phyloP scores from a whole-genome alignment of 352 stramenopile genomes.

The Pythium biforme region DNA sequence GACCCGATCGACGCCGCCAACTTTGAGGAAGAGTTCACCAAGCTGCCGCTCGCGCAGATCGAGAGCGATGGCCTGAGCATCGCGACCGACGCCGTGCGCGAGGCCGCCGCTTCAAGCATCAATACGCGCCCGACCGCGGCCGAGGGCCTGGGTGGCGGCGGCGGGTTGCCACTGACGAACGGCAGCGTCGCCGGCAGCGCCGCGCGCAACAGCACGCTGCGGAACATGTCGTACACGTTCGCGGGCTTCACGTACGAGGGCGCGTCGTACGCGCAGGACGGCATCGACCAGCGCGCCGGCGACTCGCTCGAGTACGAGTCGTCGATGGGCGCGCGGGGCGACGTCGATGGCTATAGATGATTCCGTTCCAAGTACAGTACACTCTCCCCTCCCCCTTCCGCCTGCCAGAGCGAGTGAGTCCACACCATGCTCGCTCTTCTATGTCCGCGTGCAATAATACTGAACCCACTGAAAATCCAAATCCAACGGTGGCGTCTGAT shows the following conservation, averaged over 20 bases:
- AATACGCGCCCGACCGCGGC: constrained; percentile 22
- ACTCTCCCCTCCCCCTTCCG: too few species aligned
- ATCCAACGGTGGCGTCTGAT: too few species aligned
- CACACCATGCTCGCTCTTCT: too few species aligned
- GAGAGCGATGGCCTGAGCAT: constrained; percentile 83
- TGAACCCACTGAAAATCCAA: neutral
- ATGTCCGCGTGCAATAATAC: too few species aligned
- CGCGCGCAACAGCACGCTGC: constrained; percentile 59
- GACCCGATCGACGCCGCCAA: constrained; percentile 59
- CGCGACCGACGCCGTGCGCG: constrained; percentile 36
- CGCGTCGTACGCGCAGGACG: constrained; percentile 37
- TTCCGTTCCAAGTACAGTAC: constrained; percentile 9
- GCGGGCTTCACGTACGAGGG: constrained; percentile 89
- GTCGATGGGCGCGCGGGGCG: constrained; percentile 3
- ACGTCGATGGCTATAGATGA: constrained; percentile 25
- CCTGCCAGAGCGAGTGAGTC: too few species aligned
- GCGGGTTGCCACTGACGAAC: constrained; percentile 9
- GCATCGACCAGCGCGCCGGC: constrained; percentile 17
- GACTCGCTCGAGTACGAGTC: constrained; percentile 20
- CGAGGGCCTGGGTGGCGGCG: constrained; percentile 6
- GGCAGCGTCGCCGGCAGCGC: constrained; percentile 34
- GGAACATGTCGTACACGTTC: constrained; percentile 88
- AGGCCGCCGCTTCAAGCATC: constrained; percentile 11
- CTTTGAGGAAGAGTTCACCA: constrained; percentile 89
- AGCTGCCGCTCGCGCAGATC: constrained; percentile 83